Base-by-base conservation (phyloP, 164 flowering plant genomes). In the Macadamia tetraphylla region DNA sequence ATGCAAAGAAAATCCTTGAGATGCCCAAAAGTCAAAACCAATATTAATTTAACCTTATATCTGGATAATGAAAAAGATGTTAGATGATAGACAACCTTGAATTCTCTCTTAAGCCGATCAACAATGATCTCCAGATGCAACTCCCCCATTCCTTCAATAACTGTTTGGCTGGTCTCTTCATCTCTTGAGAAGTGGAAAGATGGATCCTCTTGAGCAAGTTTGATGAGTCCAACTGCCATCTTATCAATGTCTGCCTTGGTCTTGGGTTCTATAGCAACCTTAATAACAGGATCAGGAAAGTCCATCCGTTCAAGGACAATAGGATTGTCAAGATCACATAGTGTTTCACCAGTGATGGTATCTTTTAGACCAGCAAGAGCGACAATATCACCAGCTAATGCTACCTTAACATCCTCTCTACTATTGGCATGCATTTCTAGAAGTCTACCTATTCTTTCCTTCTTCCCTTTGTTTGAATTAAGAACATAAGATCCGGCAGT, bases 91-190 rank as follows among this genome's bases (percentile, higher is more conserved):
- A 55, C 29, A 65, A 94, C 98, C 94, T 92, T 92, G 69, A 72
- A 94, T 77, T 94, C 99, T 71, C 99, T 84, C 81, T 89, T 90
- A 46, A 94, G 91, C 40, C 99, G 79, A 73, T 94, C 99, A 23
- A 94, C 97, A 58, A 94, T 92, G 66, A 94, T 94, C 76, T 94
- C 99, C 63, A 94, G 98, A 80, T 94, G 99, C 76, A 94, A 79
- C 76, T 94, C 99, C 66, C 99, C 99, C 98, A 94, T 94, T 60
- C 99, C 99, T 81, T 92, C 97, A 73, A 92, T 94, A 67, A 94
- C 94, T 1, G 98, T 94, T 78, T 92, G 99, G 74, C 89, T 90
- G 64, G 77, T 80, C 77, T 94, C 99, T 68, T 94, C 96, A 76
- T 94, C 99, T n/a, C 96, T 81, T 14, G 98, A 87, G 75, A 92